Conservation (phyloP, 73 alveolate genomes). For the Paramecium sonneborni region DNA sequence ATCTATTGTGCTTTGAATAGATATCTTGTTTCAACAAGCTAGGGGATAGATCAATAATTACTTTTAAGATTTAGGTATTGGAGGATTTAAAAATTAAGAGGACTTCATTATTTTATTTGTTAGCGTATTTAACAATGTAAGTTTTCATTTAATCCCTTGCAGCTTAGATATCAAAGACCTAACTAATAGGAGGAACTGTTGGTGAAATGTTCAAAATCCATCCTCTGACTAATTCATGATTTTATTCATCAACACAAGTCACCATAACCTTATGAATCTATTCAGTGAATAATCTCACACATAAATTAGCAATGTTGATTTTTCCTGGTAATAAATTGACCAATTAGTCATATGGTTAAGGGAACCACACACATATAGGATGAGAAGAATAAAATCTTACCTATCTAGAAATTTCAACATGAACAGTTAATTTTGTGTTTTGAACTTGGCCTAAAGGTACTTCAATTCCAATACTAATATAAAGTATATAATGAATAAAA, state of each 20-base stretch:
- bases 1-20: background rate
- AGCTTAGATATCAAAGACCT: background rate
- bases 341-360: conserved; percentile 8
- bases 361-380: conserved; percentile 40
- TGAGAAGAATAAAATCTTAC: conserved; percentile 46
- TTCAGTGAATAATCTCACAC: conserved; percentile 41
- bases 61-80: background rate
- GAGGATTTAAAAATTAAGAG: background rate
- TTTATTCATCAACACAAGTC: conserved; percentile 42
- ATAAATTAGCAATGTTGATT: conserved; percentile 3
- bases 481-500: background rate
- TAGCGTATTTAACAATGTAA: background rate
- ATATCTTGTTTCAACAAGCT: background rate
- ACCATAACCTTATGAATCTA: background rate
- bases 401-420: background rate
- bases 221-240: background rate
- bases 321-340: background rate
- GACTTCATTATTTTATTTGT: conserved; percentile 4
- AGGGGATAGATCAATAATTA: background rate
- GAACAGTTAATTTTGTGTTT: background rate
- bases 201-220: conserved; percentile 14
- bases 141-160: background rate
- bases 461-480: background rate
- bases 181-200: conserved; percentile 42
- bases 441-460: conserved; percentile 12